Conservation (phyloP, 768 basidiomycete species). For the Boletus tylopilopsis region DNA sequence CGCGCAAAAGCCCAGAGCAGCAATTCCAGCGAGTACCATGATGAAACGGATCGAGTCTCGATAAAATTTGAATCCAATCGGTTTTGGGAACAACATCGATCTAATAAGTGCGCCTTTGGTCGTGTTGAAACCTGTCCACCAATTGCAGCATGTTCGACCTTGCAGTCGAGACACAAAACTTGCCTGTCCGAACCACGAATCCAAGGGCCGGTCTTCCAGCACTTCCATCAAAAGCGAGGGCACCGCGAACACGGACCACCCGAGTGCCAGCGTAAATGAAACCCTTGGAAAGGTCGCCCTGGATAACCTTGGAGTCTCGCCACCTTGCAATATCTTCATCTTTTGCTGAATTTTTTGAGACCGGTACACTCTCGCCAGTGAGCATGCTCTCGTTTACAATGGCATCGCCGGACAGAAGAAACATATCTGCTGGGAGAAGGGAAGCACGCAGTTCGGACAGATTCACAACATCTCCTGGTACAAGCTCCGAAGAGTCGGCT, state of each 20-base stretch:
- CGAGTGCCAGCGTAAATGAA: slow-evolving; percentile 91
- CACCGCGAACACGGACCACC: slow-evolving; percentile 79
- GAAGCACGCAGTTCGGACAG: slow-evolving; percentile 72
- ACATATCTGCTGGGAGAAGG: slow-evolving; percentile 83
- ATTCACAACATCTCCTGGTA: slow-evolving; percentile 91
- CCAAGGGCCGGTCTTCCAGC: slow-evolving; percentile 65
- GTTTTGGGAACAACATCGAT: slow-evolving; percentile 98
- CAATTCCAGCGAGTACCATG: slow-evolving; percentile 85
- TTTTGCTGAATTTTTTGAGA: slow-evolving; percentile 84
- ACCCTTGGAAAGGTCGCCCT: slow-evolving; percentile 66
- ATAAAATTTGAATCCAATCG: slow-evolving; percentile 99
- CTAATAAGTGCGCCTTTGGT: slow-evolving; percentile 95
- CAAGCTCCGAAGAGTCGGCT: slow-evolving; percentile 71
- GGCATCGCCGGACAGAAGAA: slow-evolving; percentile 92
- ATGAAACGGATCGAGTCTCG: slow-evolving; percentile 90
- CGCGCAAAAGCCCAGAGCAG: slow-evolving; percentile 84
- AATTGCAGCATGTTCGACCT: slow-evolving; percentile 3
- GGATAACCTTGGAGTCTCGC: slow-evolving; percentile 59
- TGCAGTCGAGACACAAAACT: slow-evolving; percentile 8
- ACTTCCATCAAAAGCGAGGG: slow-evolving; percentile 48
- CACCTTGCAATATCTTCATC: slow-evolving; percentile 72
- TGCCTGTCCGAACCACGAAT: slow-evolving; percentile 84
- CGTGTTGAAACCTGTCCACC: slow-evolving; percentile 81
- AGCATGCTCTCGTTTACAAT: slow-evolving; percentile 99
- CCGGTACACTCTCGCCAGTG: slow-evolving; percentile 96